Evolutionary conservation across 768 basidiomycete genomes (phyloP).

Genomic region (Thelephora ganbajun): DNA sequence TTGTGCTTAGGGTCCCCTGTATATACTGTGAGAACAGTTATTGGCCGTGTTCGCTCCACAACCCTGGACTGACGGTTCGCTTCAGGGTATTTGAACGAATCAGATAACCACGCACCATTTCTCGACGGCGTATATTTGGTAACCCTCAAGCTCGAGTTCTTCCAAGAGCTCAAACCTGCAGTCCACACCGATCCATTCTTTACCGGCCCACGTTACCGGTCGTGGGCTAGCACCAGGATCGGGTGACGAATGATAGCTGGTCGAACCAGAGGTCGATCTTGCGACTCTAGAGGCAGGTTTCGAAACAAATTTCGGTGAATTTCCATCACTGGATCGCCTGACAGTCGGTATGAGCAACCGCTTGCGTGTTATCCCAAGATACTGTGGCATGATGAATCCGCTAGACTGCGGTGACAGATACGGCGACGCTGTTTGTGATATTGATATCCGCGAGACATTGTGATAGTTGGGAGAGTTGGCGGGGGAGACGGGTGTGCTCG

Average conservation of each 20-base stretch:
- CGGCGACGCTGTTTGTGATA: too few relatives aligned
- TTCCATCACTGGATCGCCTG: constrained; percentile 4
- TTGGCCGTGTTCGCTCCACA: constrained; percentile 45
- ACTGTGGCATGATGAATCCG: too few relatives aligned
- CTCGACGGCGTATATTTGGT: constrained; percentile 80
- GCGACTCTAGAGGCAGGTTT: constrained; percentile 8
- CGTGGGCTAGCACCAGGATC: constrained; percentile 6
- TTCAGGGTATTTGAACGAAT: background rate
- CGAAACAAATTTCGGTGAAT: constrained; percentile 6
- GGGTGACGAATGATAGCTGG: constrained; percentile 6
- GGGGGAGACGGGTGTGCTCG: too few relatives aligned
- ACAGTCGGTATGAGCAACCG: constrained; percentile 16
- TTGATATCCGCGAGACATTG: too few relatives aligned
- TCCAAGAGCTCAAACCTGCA: constrained; percentile 35
- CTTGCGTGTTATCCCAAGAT: background rate
- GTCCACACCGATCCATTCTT: constrained; percentile 28
- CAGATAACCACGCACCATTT: constrained; percentile 40
- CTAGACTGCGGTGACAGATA: too few relatives aligned
- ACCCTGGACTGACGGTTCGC: constrained; percentile 29
- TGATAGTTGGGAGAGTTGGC: too few relatives aligned
- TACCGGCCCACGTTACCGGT: background rate
- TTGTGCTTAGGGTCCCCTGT: constrained; percentile 64
- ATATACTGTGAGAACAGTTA: constrained; percentile 56
- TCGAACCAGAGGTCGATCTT: constrained; percentile 13
- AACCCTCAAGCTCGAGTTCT: constrained; percentile 41